Conservation (phyloP, 331 rosid species). For the Rosa hybrid region DNA sequence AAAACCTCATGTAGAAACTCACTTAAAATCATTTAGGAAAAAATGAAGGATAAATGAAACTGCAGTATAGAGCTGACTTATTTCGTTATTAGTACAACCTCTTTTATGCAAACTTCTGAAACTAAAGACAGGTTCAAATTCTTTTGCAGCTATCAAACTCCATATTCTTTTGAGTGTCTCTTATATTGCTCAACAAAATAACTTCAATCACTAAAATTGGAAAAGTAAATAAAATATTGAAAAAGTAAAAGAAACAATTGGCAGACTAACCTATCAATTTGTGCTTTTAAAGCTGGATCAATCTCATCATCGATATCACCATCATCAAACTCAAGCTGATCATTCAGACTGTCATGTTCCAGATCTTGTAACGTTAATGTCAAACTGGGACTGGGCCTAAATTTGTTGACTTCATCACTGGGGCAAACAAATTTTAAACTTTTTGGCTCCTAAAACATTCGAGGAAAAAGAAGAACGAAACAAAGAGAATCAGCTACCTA, state of each 20-base stretch:
- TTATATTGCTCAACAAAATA: neutral
- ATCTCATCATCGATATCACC: constrained; percentile 80
- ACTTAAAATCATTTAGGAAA: neutral
- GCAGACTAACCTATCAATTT: constrained; percentile 67
- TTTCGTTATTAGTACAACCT: neutral
- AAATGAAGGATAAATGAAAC: too few relatives aligned
- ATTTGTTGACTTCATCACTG: constrained; percentile 41
- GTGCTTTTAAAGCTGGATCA: constrained; percentile 85
- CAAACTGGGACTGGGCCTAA: constrained; percentile 43
- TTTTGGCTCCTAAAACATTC: neutral
- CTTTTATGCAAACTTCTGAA: neutral
- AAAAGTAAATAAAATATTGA: neutral
- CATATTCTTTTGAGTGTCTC: neutral
- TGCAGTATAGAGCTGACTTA: neutral
- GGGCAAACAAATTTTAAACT: constrained; percentile 8
- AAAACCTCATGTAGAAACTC: neutral
- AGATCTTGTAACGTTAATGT: constrained; percentile 46
- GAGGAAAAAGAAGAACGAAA: neutral
- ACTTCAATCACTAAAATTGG: neutral
- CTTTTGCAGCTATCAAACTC: neutral
- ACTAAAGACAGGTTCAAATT: neutral
- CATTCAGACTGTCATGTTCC: neutral
- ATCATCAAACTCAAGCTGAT: constrained; percentile 59
- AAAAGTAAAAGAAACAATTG: neutral
- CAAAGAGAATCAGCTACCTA: neutral